Conservation (phyloP, 1,139 yeast species). For the Yamadazyma conglobata region DNA sequence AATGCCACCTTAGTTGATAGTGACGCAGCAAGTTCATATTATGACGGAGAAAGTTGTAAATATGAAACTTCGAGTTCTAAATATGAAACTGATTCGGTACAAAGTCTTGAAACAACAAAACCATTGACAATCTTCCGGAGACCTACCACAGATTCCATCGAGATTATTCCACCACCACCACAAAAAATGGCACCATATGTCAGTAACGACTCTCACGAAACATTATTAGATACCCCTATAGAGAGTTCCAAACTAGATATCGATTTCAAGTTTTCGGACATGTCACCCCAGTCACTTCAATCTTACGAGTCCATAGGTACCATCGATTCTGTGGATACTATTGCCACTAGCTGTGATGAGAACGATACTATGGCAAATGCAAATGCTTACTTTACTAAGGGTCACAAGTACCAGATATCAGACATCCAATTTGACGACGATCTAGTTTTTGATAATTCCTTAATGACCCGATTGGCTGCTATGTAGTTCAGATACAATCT, state of each 20-base stretch:
- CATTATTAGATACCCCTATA: constrained; percentile 16
- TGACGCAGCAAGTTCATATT: constrained; percentile 3
- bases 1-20: constrained; percentile 27
- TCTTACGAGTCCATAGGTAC: constrained; percentile 10
- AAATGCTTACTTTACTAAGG: constrained; percentile 1
- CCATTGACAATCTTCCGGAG: constrained; percentile 26
- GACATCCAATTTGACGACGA: constrained; percentile 11
- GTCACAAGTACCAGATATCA: constrained; percentile 10
- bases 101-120: constrained; percentile 14
- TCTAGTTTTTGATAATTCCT: constrained; percentile 7
- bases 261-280: too few relatives aligned
- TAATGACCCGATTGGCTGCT: constrained; percentile 2
- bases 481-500: too few relatives aligned
- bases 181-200: constrained; percentile 1
- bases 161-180: constrained; percentile 2
- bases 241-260: constrained; percentile 10
- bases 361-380: too few relatives aligned
- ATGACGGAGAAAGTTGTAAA: neutral
- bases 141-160: constrained; percentile 9
- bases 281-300: constrained; percentile 7
- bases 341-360: constrained; percentile 8
- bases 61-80: too few relatives aligned
- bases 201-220: constrained; percentile 17
- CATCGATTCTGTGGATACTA: constrained; percentile 9
- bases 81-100: constrained; percentile 6